These are phyloP conservation scores for Hymenoscyphus occultus DNA, from an alignment of 2,329 filamentous ascomycete species.

Conservation along the genomic window DNA sequence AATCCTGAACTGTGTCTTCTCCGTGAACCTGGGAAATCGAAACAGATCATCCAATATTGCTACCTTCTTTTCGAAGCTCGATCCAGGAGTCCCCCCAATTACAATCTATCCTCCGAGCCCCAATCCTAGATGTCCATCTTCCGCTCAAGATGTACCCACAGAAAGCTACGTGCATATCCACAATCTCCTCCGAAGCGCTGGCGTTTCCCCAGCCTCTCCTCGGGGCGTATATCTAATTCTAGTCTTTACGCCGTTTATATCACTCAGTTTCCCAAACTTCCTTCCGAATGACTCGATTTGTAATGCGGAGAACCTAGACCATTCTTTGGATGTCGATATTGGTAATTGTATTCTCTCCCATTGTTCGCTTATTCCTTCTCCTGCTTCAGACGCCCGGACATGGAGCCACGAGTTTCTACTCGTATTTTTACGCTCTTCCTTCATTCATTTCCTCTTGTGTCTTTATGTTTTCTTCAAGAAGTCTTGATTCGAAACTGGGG, in stretches of 20 bases:
- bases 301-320: background rate
- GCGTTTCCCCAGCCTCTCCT: background rate
- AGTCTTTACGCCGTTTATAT: conserved; percentile 3
- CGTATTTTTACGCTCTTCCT: background rate
- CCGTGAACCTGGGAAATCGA: too few relatives aligned
- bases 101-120: background rate
- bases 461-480: background rate
- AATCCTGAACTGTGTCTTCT: background rate
- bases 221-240: background rate
- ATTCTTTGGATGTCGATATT: background rate
- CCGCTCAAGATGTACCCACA: background rate
- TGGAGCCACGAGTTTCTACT: background rate
- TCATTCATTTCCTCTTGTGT: background rate
- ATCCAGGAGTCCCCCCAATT: background rate
- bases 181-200: background rate
- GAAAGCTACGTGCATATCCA: background rate
- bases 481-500: background rate
- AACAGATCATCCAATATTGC: background rate
- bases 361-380: background rate
- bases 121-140: background rate
- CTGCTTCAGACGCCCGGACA: background rate
- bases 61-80: background rate
- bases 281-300: background rate
- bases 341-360: background rate
- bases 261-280: background rate